Conservation (phyloP, 768 basidiomycete species). For the Asterophora parasitica region DNA sequence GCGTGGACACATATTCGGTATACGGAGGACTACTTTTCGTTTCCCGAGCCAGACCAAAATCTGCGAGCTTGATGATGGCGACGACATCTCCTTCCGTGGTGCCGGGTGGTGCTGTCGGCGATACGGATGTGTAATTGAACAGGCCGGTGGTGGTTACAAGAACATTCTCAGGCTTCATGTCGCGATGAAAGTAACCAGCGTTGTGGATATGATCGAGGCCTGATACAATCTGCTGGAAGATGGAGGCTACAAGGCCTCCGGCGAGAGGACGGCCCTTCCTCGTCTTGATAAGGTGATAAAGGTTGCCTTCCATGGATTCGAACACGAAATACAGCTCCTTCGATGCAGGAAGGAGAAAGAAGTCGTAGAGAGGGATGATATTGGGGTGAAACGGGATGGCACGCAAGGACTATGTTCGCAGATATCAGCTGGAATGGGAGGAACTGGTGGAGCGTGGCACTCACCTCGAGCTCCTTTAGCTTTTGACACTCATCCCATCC, state of each 20-base stretch:
- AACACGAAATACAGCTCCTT: conserved; percentile 99
- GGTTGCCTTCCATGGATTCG: conserved; percentile 99
- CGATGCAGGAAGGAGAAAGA: conserved; percentile 92
- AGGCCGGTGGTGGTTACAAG: conserved; percentile 97
- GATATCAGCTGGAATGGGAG: conserved; percentile 11
- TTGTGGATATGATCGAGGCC: conserved; percentile 92
- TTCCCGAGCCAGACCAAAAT: conserved; percentile 95
- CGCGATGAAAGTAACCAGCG: conserved; percentile 95
- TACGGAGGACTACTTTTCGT: conserved; percentile 87
- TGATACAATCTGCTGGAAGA: conserved; percentile 86
- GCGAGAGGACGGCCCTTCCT: conserved; percentile 93
- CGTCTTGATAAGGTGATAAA: conserved; percentile 98
- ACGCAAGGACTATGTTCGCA: conserved; percentile 71
- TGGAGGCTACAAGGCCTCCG: conserved; percentile 93
- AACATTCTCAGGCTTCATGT: conserved; percentile 99
- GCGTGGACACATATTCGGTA: conserved; percentile 98
- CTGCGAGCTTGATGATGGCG: conserved; percentile 95
- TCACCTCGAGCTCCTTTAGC: conserved; percentile 91
- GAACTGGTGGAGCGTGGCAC: conserved; percentile 22
- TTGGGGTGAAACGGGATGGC: conserved; percentile 94
- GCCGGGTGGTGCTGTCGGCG: conserved; percentile 59
- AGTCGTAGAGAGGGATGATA: conserved; percentile 98
- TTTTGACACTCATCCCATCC: conserved; percentile 97
- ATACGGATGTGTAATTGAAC: conserved; percentile 82
- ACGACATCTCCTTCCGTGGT: conserved; percentile 85